A percentile compares a stretch with the other conserved stretches of the same genome.
Conservation (phyloP, 805 yeast species). For the Yarrowia alimentaria region DNA sequence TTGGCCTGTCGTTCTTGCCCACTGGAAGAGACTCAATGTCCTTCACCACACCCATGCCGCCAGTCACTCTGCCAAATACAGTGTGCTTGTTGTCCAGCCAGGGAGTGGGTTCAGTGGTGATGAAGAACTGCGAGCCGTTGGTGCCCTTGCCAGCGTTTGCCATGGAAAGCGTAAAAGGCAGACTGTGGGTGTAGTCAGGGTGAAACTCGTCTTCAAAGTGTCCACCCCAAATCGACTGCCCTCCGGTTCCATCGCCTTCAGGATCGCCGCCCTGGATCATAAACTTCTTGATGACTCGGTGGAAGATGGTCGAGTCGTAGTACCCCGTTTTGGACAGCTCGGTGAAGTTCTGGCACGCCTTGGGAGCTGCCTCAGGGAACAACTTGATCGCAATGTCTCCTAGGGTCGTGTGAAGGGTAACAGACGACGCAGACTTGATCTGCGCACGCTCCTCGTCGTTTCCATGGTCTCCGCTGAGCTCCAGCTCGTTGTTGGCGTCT, state of each 20-base stretch:
- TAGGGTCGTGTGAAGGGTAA: conserved; percentile 43
- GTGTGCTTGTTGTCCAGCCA: conserved; percentile 61
- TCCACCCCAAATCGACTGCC: conserved; percentile 42
- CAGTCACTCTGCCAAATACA: conserved; percentile 53
- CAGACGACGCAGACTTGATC: conserved; percentile 29
- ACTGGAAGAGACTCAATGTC: conserved; percentile 49
- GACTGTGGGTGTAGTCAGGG: conserved; percentile 49
- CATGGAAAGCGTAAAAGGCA: conserved; percentile 58
- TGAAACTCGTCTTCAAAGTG: conserved; percentile 50
- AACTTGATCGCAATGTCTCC: conserved; percentile 47
- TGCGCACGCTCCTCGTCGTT: conserved; percentile 32
- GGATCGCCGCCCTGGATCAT: conserved; percentile 67
- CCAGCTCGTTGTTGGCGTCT: conserved; percentile 37
- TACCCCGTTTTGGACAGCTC: conserved; percentile 42
- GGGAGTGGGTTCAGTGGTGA: conserved; percentile 53
- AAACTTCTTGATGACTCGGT: conserved; percentile 49
- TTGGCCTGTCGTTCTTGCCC: conserved; percentile 50
- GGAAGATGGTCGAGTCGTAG: conserved; percentile 44
- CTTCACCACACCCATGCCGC: conserved; percentile 52
- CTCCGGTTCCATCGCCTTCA: conserved; percentile 45
- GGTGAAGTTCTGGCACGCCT: conserved; percentile 46
- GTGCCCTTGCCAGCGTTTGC: conserved; percentile 60
- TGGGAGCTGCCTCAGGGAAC: conserved; percentile 43
- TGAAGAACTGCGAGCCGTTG: conserved; percentile 60
- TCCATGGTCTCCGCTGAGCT: not conserved